These are phyloP conservation scores for Candida piceae DNA, from an alignment of 805 yeast species.

Conservation along the genomic window DNA sequence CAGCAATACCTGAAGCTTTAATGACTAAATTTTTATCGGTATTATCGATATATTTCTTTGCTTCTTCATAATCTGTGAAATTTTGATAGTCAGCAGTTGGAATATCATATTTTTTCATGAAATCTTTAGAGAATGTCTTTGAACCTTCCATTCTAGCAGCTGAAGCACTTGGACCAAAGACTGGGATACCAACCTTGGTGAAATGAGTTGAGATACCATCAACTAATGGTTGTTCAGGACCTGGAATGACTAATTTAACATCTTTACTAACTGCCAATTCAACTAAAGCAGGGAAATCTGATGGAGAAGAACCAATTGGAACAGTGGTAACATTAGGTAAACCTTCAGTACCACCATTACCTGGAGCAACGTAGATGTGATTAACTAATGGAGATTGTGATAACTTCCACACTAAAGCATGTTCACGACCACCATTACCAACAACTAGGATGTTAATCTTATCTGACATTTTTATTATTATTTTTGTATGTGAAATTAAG, in stretches of 20 bases:
- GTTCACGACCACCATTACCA: slow-evolving; percentile 99
- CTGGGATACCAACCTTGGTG: slow-evolving; percentile 83
- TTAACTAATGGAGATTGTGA: slow-evolving; percentile 69
- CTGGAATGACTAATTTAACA: slow-evolving; percentile 81
- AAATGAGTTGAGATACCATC: slow-evolving; percentile 81
- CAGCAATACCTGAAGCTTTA: slow-evolving; percentile 97
- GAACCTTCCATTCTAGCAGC: slow-evolving; percentile 98
- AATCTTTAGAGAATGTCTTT: slow-evolving; percentile 87
- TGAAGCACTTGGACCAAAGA: slow-evolving; percentile 88
- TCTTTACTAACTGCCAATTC: slow-evolving; percentile 66
- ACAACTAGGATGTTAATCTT: slow-evolving; percentile 65
- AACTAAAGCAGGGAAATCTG: slow-evolving; percentile 66
- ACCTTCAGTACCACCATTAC: slow-evolving; percentile 86
- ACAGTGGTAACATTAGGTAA: slow-evolving; percentile 61
- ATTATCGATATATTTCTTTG: slow-evolving; percentile 61
- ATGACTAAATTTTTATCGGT: slow-evolving; percentile 77
- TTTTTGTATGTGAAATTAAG: too few relatives aligned
- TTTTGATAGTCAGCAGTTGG: slow-evolving; percentile 92
- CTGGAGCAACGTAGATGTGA: slow-evolving; percentile 88
- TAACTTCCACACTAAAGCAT: slow-evolving; percentile 90
- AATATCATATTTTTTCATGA: slow-evolving; percentile 86
- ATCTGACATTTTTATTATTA: too few relatives aligned
- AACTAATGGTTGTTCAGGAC: slow-evolving; percentile 98
- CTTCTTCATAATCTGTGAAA: slow-evolving; percentile 72
- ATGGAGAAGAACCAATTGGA: slow-evolving; percentile 56